Evolutionary conservation across 2,329 filamentous ascomycete genomes (phyloP), one percentile per base, ranked within the genome.

Genomic region (Clarireedia monteithiana): DNA sequence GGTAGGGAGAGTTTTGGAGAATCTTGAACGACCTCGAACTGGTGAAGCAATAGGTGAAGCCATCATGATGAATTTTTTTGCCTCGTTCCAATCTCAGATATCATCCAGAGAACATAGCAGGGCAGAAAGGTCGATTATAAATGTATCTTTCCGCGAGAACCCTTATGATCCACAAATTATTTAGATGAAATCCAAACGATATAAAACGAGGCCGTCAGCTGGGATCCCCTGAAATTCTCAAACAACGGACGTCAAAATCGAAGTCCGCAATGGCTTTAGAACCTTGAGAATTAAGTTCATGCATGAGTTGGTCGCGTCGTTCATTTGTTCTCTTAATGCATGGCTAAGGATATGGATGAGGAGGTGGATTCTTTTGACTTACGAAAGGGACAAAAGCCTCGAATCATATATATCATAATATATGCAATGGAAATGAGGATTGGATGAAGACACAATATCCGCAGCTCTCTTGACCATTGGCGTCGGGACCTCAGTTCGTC

Each of bases 1-100:
- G 38, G 56, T 55, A 39, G 65, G 66, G 34, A 67, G 50, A 6
- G 56, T 59, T 58, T 67, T 68, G 2, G 64, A 66, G 51, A 64
- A 64, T 44, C 62, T 55, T 6, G 61, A 63, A 23, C 60, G 60
- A 15, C 64, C 62, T 64, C 12, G 36, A 36, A 39, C 27, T 9
- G 26, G 38, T n/a, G 46, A 55, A 38, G 12, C 44, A 26, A 50
- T 42, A 48, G 46, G n/a, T 20, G 26, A 44, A n/a, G 20, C 17
- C 53, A 50, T 50, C 27, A 44, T 38, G 6, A 24, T 49, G 44
- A 24, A 26, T 46, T 12, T 46, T 20, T 46, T 46, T 17, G 14
- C 20, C 20, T 20, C 20, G 20, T n/a, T 44, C 7, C 39, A 40
- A 40, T n/a, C 17, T 40, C 27, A 30, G 27, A 30, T 30, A 30